These are phyloP conservation scores for Tulasnella sp. DNA, from an alignment of 768 basidiomycete genomes.

Conservation along the genomic window DNA sequence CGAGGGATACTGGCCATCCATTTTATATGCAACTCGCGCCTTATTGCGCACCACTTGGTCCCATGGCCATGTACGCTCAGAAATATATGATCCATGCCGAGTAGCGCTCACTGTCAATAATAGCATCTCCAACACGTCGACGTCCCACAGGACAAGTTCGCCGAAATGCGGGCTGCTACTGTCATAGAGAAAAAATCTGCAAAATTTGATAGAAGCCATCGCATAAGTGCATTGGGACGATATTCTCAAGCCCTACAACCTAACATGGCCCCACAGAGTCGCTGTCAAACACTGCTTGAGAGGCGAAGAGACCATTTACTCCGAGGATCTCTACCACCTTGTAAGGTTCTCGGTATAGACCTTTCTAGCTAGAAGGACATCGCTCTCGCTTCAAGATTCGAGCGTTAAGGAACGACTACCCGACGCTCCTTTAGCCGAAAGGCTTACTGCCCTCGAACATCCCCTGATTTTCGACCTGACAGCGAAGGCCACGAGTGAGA, in stretches of 20 bases:
- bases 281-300: conserved; percentile 68
- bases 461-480: too few relatives aligned
- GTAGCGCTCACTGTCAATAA: conserved; percentile 5
- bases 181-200: conserved; percentile 66
- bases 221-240: conserved; percentile 35
- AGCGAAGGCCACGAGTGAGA: too few relatives aligned
- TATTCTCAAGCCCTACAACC: not conserved
- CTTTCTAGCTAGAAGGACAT: conserved; percentile 31
- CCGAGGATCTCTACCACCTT: conserved; percentile 35
- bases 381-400: conserved; percentile 12
- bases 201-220: conserved; percentile 63
- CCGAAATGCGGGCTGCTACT: conserved; percentile 46
- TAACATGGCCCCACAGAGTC: conserved; percentile 38
- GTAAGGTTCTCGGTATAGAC: conserved; percentile 49
- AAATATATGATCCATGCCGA: not conserved
- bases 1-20: conserved; percentile 68
- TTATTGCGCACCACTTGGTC: conserved; percentile 55
- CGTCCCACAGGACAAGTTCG: conserved; percentile 30
- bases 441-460: not conserved
- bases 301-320: conserved; percentile 45
- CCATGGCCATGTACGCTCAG: conserved; percentile 52
- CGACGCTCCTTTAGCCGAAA: not conserved
- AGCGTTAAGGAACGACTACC: not conserved
- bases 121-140: conserved; percentile 36
- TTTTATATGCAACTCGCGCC: conserved; percentile 41